A percentile compares a stretch with the other conserved stretches of the same genome.
phyloP scores from a whole-genome alignment of 78 protist species.

The Andalucia godoyi region DNA sequence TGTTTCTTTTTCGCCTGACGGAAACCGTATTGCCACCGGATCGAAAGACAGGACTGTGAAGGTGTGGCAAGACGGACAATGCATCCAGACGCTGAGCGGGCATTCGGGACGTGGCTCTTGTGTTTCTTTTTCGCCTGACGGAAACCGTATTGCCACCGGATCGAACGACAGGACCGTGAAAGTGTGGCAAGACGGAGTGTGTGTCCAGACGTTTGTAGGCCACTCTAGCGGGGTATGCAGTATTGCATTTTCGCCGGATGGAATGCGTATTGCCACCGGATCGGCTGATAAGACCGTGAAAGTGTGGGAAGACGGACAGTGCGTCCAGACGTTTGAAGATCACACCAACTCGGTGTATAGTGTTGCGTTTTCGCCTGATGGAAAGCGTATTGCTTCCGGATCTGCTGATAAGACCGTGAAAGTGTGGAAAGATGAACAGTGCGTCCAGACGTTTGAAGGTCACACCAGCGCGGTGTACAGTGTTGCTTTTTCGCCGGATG shows the following conservation, averaged over 20 bases:
- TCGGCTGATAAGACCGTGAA: slow-evolving; percentile 59
- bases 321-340: slow-evolving; percentile 43
- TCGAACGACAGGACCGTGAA: slow-evolving; percentile 59
- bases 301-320: slow-evolving; percentile 77
- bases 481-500: slow-evolving; percentile 74
- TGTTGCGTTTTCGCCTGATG: slow-evolving; percentile 74
- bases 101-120: slow-evolving; percentile 53
- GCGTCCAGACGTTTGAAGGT: slow-evolving; percentile 45
- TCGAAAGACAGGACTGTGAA: slow-evolving; percentile 59
- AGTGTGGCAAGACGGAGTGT: slow-evolving; percentile 76
- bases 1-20: slow-evolving; percentile 73
- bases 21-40: slow-evolving; percentile 58
- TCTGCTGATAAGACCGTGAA: slow-evolving; percentile 59
- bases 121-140: slow-evolving; percentile 73
- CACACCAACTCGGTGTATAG: slow-evolving; percentile 69
- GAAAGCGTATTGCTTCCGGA: slow-evolving; percentile 58
- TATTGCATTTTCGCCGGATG: slow-evolving; percentile 73
- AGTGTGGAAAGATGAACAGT: slow-evolving; percentile 76
- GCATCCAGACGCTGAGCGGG: too few species aligned
- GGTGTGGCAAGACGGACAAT: slow-evolving; percentile 77
- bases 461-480: slow-evolving; percentile 68
- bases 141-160: slow-evolving; percentile 58
- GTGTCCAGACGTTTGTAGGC: slow-evolving; percentile 45
- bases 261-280: slow-evolving; percentile 58
- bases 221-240: slow-evolving; percentile 67